phyloP scores from a whole-genome alignment of 768 basidiomycete species.

The Termitomyces sp. region DNA sequence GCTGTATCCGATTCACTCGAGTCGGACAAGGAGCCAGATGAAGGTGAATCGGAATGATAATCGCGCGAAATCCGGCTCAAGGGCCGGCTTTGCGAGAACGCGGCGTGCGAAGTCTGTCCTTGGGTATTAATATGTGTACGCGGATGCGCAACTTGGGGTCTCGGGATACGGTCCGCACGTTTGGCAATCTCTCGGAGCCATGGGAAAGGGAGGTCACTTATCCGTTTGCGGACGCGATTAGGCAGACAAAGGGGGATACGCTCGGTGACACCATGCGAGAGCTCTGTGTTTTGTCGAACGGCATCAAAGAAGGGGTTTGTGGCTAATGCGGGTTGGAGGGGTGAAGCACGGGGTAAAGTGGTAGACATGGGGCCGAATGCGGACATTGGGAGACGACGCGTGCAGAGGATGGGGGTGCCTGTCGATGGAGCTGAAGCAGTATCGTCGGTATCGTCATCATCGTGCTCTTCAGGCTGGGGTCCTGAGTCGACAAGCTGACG shows the following conservation, averaged over 20 bases:
- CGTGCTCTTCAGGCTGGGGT: slow-evolving; percentile 49
- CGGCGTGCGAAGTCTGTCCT: background rate
- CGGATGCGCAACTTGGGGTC: background rate
- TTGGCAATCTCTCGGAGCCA: slow-evolving; percentile 76
- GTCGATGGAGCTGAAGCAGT: slow-evolving; percentile 9
- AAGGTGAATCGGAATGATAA: slow-evolving; percentile 33
- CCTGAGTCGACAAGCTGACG: slow-evolving; percentile 50
- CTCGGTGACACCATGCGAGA: slow-evolving; percentile 71
- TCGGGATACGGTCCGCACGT: slow-evolving; percentile 13
- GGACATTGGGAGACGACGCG: slow-evolving; percentile 57
- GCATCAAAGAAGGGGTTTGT: slow-evolving; percentile 95
- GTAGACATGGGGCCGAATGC: slow-evolving; percentile 61
- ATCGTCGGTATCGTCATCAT: slow-evolving; percentile 29
- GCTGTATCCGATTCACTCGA: slow-evolving; percentile 25
- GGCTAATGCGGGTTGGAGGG: slow-evolving; percentile 33
- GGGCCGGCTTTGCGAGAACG: background rate
- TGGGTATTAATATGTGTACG: background rate
- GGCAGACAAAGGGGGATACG: slow-evolving; percentile 72
- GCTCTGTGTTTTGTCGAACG: slow-evolving; percentile 84
- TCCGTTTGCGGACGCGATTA: slow-evolving; percentile 47
- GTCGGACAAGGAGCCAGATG: slow-evolving; percentile 23
- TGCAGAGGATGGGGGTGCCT: slow-evolving; percentile 39
- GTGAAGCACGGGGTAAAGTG: slow-evolving; percentile 22
- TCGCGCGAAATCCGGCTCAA: background rate
- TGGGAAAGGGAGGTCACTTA: slow-evolving; percentile 72